Evolutionary conservation across 108 stramenopile genomes (phyloP), one percentile per base, ranked within the genome.

Genomic region (Fragilaria radians): DNA sequence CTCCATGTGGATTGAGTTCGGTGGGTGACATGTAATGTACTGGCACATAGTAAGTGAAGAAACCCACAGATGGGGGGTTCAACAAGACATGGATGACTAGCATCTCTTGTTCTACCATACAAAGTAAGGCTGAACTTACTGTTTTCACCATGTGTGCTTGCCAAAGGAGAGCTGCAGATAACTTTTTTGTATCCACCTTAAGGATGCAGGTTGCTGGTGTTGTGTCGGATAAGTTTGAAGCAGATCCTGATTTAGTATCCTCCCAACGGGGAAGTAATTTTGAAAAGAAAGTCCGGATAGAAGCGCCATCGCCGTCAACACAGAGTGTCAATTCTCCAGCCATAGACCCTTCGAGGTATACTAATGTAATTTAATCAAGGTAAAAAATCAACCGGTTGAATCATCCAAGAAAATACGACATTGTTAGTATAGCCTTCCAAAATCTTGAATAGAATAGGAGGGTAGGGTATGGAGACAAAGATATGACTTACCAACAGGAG

Each of bases 61-160:
- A 87, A 22, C 88, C 91, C 28, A 89, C 61, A 28, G 67, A 54
- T 28, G 72, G 74, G 14, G 91, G 88, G 51, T 74, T 61, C 63
- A 93, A 62, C 26, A 77, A 34, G 11, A 88, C 77, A 73, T 93
- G 87, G 21, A 93, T 59, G 25, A 88, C 81, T 63, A 93, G 42
- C 82, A 87, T 84, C 72, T 93, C 87, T 68, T 93, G 83, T 42
- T 82, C 71, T 26, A 87, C 73, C 85, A 89, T 79, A 34, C 85
- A 86, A 11, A 89, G 31, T n/a, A 89, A 61, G 47, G 83, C 83
- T 2, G 78, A 79, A n/a, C 71, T 62, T 0, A 85, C 83, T 5
- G 67, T 67, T 18, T 72, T 33, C 4, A 65, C 51, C 63, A 77
- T 74, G 50, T 72, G 57, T 25, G 67, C 57, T 52, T 92, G 91